Percentiles rank a stretch among this genome's conserved stretches.
phyloP scores from a whole-genome alignment of 2,329 filamentous ascomycete genomes.

The Metarhizium brunneum region DNA sequence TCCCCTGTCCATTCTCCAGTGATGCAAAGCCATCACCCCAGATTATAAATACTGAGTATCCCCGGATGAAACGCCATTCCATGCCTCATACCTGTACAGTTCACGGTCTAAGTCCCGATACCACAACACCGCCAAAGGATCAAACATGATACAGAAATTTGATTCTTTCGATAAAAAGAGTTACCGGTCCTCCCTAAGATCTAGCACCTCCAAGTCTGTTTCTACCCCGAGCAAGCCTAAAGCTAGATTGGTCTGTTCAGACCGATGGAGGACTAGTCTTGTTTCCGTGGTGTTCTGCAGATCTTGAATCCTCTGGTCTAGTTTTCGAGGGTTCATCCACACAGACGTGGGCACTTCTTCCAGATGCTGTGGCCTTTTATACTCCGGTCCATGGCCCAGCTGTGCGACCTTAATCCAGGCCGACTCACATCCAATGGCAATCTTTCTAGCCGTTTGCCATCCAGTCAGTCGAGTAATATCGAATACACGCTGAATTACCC shows the following conservation, averaged over 20 bases:
- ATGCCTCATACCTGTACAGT: not conserved
- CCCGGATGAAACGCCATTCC: not conserved
- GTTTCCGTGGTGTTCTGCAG: constrained; percentile 30
- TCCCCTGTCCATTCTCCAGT: not conserved
- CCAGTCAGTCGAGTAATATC: constrained; percentile 74
- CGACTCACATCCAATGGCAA: constrained; percentile 76
- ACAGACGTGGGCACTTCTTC: constrained; percentile 27
- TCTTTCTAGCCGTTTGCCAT: constrained; percentile 75
- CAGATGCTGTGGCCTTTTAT: constrained; percentile 40
- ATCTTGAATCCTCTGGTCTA: constrained; percentile 42
- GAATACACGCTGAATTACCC: constrained; percentile 65
- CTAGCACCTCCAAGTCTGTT: constrained; percentile 58
- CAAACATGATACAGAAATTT: not conserved
- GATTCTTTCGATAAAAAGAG: not conserved
- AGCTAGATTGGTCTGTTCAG: constrained; percentile 62
- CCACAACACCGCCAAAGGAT: not conserved
- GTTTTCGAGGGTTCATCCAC: constrained; percentile 40
- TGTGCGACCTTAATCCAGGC: constrained; percentile 70
- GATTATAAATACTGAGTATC: not conserved
- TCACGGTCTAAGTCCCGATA: not conserved
- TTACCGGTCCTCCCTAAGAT: constrained; percentile 35
- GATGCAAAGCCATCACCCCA: not conserved
- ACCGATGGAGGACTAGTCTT: constrained; percentile 49
- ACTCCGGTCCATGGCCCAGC: constrained; percentile 67
- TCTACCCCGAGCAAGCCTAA: constrained; percentile 73